These are phyloP conservation scores for Strombidium stylifer DNA, from an alignment of 73 alveolate genomes.

Conservation along the genomic window DNA sequence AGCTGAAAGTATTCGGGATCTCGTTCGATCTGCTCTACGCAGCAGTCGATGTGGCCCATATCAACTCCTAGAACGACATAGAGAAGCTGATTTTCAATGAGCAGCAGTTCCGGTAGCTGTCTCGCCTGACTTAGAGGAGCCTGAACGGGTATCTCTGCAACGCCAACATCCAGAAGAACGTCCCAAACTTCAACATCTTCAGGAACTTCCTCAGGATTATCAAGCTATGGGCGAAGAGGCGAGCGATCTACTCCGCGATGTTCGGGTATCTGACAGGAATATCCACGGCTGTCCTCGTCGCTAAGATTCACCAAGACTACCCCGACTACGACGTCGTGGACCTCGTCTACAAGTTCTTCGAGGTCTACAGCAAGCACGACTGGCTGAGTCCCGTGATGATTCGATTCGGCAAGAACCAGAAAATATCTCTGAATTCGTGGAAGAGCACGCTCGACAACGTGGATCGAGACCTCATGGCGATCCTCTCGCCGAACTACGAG, in stretches of 20 bases:
- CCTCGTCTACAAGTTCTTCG: slow-evolving; percentile 87
- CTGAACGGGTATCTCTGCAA: slow-evolving; percentile 95
- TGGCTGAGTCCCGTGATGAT: slow-evolving; percentile 89
- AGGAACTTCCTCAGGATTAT: slow-evolving; percentile 81
- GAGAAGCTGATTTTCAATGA: slow-evolving; percentile 62
- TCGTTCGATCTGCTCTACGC: slow-evolving; percentile 94
- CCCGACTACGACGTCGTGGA: slow-evolving; percentile 81
- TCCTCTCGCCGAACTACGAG: slow-evolving; percentile 94
- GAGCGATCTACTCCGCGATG: slow-evolving; percentile 93
- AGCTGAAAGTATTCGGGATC: slow-evolving; percentile 70
- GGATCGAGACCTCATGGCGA: slow-evolving; percentile 72
- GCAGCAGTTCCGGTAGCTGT: slow-evolving; percentile 75
- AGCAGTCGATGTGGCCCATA: slow-evolving; percentile 65
- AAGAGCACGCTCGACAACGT: slow-evolving; percentile 12
- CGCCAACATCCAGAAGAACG: slow-evolving; percentile 74
- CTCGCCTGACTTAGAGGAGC: slow-evolving; percentile 72
- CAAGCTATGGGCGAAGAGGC: slow-evolving; percentile 96
- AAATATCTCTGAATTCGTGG: slow-evolving; percentile 6
- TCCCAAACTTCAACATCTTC: slow-evolving; percentile 80
- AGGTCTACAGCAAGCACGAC: slow-evolving; percentile 82
- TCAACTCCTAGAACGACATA: slow-evolving; percentile 61
- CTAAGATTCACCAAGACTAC: slow-evolving; percentile 86
- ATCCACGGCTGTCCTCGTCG: slow-evolving; percentile 94
- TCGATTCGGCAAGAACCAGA: slow-evolving; percentile 13
- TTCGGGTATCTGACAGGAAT: slow-evolving; percentile 95